These are phyloP conservation scores for Linnemannia zychae DNA, from an alignment of 192 early-diverging fungal species.

Conservation along the genomic window DNA sequence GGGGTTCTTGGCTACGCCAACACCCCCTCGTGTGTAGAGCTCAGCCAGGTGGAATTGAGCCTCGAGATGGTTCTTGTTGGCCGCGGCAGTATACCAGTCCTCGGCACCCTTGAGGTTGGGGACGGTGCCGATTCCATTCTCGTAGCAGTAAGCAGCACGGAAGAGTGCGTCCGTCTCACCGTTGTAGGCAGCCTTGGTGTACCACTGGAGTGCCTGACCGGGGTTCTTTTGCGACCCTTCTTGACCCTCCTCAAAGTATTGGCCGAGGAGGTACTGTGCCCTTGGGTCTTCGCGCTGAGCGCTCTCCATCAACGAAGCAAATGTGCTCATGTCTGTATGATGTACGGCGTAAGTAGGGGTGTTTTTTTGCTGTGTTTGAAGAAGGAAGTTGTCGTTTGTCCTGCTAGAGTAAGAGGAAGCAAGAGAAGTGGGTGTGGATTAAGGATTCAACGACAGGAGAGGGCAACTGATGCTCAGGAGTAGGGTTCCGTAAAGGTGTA, in stretches of 20 bases:
- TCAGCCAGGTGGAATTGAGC: conserved; percentile 66
- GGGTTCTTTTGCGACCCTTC: conserved; percentile 65
- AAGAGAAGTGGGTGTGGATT: too few species aligned
- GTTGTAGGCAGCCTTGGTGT: conserved; percentile 63
- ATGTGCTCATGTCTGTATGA: conserved; percentile 26
- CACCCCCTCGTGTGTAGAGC: conserved; percentile 68
- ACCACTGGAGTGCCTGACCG: conserved; percentile 72
- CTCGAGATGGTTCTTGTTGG: conserved; percentile 72
- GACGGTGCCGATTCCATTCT: conserved; percentile 71
- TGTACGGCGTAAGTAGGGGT: too few species aligned
- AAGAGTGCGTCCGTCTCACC: conserved; percentile 78
- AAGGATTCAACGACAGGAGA: not conserved
- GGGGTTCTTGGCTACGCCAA: conserved; percentile 66
- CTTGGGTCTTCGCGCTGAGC: conserved; percentile 68
- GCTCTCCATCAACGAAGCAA: conserved; percentile 43
- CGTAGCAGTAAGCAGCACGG: conserved; percentile 76
- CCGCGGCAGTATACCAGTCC: conserved; percentile 72
- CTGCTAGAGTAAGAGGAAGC: conserved; percentile 4
- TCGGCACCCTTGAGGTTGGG: conserved; percentile 64
- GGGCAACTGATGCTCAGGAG: not conserved
- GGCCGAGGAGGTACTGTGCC: conserved; percentile 79
- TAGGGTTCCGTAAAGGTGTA: not conserved
- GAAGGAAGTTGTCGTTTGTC: not conserved
- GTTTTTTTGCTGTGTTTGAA: not conserved
- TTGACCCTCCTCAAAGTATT: conserved; percentile 85